Evolutionary conservation across 371 early-diverging fungal species (phyloP).

Genomic region (Sanchytrium tribonematis): DNA sequence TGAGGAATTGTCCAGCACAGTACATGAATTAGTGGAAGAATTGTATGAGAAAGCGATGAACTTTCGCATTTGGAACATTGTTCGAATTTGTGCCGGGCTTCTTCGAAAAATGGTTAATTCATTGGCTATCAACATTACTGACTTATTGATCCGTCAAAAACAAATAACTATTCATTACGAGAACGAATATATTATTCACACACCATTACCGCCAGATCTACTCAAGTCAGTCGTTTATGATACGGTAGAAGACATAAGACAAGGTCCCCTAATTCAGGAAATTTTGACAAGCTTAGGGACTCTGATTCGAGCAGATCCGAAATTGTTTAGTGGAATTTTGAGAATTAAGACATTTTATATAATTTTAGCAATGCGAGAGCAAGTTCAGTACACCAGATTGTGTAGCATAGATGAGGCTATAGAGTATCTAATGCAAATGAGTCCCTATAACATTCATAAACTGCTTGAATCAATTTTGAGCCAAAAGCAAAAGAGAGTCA

Average conservation of each 20-base stretch:
- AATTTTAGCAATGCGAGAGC: constrained; percentile 54
- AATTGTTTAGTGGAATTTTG: constrained; percentile 51
- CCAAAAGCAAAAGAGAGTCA: constrained; percentile 19
- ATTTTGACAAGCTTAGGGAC: constrained; percentile 44
- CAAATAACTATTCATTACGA: constrained; percentile 49
- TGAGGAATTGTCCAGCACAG: constrained; percentile 19
- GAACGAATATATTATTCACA: constrained; percentile 25
- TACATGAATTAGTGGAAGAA: constrained; percentile 38
- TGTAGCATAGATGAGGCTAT: constrained; percentile 50
- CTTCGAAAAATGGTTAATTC: constrained; percentile 38
- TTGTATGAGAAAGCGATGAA: constrained; percentile 44
- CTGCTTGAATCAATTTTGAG: constrained; percentile 40
- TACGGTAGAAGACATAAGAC: constrained; percentile 36
- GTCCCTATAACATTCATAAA: constrained; percentile 43
- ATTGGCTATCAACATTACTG: constrained; percentile 48
- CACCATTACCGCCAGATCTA: constrained; percentile 36
- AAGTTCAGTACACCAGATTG: constrained; percentile 34
- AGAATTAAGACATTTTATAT: constrained; percentile 47
- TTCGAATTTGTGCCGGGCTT: constrained; percentile 51
- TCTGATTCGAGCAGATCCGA: constrained; percentile 33
- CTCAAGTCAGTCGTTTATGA: constrained; percentile 30
- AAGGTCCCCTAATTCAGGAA: constrained; percentile 56
- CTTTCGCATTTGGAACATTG: constrained; percentile 43
- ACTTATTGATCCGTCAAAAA: constrained; percentile 46
- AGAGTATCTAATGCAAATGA: constrained; percentile 44